Evolutionary conservation across 345 rosid species (phyloP).

Genomic region (Angophora floribunda): DNA sequence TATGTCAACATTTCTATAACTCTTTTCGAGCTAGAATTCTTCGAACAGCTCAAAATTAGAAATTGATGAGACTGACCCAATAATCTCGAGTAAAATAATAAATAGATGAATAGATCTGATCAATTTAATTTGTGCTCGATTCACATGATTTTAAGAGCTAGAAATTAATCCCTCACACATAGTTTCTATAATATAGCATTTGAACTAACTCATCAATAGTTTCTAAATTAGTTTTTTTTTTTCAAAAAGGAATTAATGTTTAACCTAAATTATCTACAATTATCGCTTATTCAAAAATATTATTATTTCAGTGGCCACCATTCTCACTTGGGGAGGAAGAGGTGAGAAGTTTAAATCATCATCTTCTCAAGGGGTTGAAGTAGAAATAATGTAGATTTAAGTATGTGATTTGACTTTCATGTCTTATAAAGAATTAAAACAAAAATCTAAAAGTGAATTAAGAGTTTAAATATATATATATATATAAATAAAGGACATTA

Average conservation of each 20-base stretch:
- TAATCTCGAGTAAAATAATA: rapidly evolving
- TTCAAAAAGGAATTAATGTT: background rate
- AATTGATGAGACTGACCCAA: background rate
- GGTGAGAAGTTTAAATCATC: no score
- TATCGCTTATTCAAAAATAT: background rate
- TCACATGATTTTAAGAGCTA: background rate
- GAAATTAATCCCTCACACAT: background rate
- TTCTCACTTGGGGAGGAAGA: no score
- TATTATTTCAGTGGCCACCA: no score
- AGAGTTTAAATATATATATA: no score
- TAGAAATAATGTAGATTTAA: no score
- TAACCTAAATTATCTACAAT: background rate
- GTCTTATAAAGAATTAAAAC: no score
- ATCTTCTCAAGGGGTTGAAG: no score
- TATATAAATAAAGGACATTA: background rate
- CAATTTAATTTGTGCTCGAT: background rate
- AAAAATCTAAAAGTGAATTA: no score
- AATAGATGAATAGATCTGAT: background rate
- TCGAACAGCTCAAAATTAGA: rapidly evolving
- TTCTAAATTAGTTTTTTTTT: background rate
- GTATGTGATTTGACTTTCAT: no score
- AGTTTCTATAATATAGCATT: background rate
- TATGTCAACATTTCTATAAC: background rate
- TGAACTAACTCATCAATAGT: rapidly evolving
- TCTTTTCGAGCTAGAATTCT: background rate